These are phyloP conservation scores for Trichoderma lentiforme DNA, from an alignment of 2,329 filamentous ascomycete species.

Conservation along the genomic window DNA sequence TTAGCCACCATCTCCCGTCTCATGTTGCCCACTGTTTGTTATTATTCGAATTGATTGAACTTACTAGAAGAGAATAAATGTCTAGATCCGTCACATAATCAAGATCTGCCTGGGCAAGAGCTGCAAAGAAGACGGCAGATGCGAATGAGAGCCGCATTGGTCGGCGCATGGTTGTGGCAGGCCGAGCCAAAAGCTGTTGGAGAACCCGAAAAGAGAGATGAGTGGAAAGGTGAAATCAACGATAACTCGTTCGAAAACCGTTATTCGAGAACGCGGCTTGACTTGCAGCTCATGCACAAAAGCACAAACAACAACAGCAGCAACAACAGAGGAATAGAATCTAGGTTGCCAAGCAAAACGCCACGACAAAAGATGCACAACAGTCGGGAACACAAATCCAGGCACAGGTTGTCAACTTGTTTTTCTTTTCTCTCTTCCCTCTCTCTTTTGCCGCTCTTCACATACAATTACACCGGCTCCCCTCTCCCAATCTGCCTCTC, in stretches of 20 bases:
- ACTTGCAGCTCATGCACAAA: neutral
- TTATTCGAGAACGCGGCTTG: neutral
- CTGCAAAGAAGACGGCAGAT: neutral
- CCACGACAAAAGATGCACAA: neutral
- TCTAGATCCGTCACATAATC: conserved; percentile 45
- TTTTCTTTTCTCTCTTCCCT: neutral
- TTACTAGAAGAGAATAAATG: conserved; percentile 42
- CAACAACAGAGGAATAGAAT: neutral
- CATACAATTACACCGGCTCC: too few relatives aligned
- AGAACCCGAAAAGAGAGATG: neutral
- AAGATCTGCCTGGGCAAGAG: conserved; percentile 24
- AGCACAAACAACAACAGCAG: neutral
- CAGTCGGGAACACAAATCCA: neutral
- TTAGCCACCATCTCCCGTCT: neutral
- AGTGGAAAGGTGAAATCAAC: neutral
- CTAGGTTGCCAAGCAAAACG: neutral
- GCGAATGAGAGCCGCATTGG: conserved; percentile 1
- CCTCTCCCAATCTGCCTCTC: neutral
- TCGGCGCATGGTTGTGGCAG: conserved; percentile 5
- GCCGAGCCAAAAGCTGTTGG: neutral
- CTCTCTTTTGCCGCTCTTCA: neutral
- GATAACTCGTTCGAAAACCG: neutral
- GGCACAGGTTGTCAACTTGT: neutral
- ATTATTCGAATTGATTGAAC: neutral
- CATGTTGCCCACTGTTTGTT: accelerated